Conservation (phyloP, 202 grass and related monocot genomes). For the Hordeum pubiflorum region DNA sequence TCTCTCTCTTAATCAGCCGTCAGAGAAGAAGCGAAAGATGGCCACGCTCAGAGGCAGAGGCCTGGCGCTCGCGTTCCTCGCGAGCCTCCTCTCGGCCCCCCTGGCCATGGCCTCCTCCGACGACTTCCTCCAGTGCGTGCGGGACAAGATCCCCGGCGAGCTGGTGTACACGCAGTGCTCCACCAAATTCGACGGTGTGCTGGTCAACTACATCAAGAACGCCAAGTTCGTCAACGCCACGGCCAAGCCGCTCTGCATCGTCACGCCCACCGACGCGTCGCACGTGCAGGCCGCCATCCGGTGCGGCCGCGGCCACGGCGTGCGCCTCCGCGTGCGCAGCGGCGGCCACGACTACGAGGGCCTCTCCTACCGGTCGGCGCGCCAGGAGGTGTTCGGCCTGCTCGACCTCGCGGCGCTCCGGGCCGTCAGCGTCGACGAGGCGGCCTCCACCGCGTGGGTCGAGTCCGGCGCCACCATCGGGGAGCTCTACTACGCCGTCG, state of each 20-base stretch:
- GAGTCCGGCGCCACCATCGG: constrained; percentile 38
- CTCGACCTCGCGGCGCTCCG: constrained; percentile 33
- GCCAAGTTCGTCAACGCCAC: constrained; percentile 5
- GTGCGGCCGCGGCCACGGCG: constrained; percentile 19
- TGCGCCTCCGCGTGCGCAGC: constrained; percentile 48
- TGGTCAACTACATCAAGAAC: constrained; percentile 45
- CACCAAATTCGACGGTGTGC: constrained; percentile 28
- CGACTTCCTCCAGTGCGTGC: constrained; percentile 44
- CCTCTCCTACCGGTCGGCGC: constrained; percentile 34
- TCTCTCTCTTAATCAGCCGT: no score
- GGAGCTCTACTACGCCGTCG: constrained; percentile 39
- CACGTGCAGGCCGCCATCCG: constrained; percentile 42
- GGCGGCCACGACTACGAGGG: constrained; percentile 50
- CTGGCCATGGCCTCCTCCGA: not conserved
- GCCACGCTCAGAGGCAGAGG: not conserved
- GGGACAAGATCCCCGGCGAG: not conserved
- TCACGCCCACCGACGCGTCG: constrained; percentile 23
- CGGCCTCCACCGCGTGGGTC: constrained; percentile 21
- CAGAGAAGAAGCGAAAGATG: constrained; percentile 4
- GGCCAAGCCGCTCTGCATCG: constrained; percentile 38
- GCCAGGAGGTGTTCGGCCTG: constrained; percentile 22
- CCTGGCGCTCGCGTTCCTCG: not conserved
- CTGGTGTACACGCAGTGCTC: constrained; percentile 29
- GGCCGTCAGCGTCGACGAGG: not conserved
- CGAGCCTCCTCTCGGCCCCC: not conserved